phyloP scores from a whole-genome alignment of 495 filamentous ascomycete genomes.

The Neurospora tetrasperma region DNA sequence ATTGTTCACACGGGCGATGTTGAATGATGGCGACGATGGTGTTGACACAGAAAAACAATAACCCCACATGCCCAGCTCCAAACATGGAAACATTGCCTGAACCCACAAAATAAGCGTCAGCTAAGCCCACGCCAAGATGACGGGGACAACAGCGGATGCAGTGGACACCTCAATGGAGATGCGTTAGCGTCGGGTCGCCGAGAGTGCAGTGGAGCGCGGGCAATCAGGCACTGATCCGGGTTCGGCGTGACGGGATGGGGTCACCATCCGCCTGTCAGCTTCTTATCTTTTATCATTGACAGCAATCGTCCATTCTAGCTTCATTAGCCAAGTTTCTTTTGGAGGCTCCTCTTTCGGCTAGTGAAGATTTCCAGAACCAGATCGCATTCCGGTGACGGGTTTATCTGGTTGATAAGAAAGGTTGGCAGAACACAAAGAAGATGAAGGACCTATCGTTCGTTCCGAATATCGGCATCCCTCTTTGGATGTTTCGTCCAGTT shows the following conservation, averaged over 20 bases:
- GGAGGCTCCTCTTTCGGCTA: background rate
- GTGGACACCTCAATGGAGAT: background rate
- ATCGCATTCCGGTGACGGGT: background rate
- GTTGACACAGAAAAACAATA: background rate
- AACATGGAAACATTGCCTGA: background rate
- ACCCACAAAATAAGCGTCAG: background rate
- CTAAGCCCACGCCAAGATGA: background rate
- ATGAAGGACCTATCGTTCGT: background rate
- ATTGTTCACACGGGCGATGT: background rate
- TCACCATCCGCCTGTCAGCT: too few species aligned
- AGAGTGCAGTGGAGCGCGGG: background rate
- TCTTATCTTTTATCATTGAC: too few species aligned
- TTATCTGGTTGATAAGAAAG: background rate
- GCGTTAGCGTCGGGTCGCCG: background rate
- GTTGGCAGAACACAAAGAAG: background rate
- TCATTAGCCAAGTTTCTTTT: too few species aligned
- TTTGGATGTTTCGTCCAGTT: background rate
- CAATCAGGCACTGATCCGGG: background rate
- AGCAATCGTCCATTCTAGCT: too few species aligned
- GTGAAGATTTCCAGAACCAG: background rate
- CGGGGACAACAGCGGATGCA: background rate
- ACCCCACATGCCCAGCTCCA: background rate
- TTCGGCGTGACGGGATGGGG: background rate
- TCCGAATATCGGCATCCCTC: background rate
- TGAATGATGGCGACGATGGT: background rate